phyloP scores from a whole-genome alignment of 345 rosid species.

The Linum trigynum region DNA sequence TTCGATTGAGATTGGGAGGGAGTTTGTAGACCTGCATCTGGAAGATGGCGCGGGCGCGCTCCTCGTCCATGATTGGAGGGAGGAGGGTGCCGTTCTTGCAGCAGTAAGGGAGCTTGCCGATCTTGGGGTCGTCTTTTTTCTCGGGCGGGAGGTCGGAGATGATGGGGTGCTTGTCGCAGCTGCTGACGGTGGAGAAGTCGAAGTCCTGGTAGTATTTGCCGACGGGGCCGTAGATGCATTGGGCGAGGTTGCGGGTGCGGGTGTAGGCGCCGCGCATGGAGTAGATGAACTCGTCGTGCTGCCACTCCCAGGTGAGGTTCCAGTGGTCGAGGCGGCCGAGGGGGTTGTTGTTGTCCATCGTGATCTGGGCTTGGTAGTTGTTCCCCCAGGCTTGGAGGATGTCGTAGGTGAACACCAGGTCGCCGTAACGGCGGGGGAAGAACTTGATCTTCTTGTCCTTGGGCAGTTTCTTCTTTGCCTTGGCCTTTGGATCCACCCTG shows the following conservation, averaged over 20 bases:
- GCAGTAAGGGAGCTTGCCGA: conserved; percentile 66
- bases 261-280: conserved; percentile 82
- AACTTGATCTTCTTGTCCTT: conserved; percentile 31
- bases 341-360: conserved; percentile 62
- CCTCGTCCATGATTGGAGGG: conserved; percentile 55
- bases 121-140: conserved; percentile 39
- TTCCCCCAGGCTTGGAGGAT: conserved; percentile 51
- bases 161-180: conserved; percentile 54
- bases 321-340: conserved; percentile 79
- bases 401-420: conserved; percentile 59
- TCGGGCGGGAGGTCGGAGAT: conserved; percentile 65
- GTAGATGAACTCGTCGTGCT: conserved; percentile 70
- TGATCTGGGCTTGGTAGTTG: conserved; percentile 84
- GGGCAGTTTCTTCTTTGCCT: conserved; percentile 22
- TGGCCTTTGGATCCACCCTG: conserved; percentile 53
- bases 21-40: conserved; percentile 68
- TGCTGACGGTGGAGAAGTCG: conserved; percentile 63
- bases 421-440: conserved; percentile 45
- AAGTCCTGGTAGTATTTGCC: conserved; percentile 49
- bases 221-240: conserved; percentile 55
- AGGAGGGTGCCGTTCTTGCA: conserved; percentile 67
- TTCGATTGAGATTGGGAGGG: conserved; percentile 61
- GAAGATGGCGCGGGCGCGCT: conserved; percentile 49
- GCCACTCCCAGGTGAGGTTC: conserved; percentile 97
- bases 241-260: conserved; percentile 36